These are phyloP conservation scores for Teratosphaeria epicoccoides DNA, from an alignment of 2,329 filamentous ascomycete species.

Conservation along the genomic window DNA sequence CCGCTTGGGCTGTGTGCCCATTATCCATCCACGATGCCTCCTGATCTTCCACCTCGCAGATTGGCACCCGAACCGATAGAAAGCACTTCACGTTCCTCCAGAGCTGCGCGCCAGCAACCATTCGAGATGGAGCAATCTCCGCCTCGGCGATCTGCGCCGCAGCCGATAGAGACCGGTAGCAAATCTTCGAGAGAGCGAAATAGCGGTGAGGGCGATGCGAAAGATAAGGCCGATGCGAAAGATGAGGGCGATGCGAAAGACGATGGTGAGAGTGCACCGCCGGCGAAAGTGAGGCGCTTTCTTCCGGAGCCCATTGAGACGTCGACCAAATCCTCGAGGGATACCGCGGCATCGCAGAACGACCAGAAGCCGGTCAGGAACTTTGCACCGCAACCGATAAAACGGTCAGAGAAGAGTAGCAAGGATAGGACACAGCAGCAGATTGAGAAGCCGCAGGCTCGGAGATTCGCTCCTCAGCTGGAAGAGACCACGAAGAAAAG, in stretches of 20 bases:
- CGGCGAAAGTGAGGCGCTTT: constrained; percentile 7
- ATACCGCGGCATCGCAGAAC: constrained; percentile 24
- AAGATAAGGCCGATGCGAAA: not conserved
- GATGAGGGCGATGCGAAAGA: not conserved
- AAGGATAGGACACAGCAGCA: constrained; percentile 21
- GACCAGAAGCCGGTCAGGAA: constrained; percentile 29
- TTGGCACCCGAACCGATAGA: constrained; percentile 8
- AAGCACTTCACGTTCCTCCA: constrained; percentile 10
- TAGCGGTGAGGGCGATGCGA: not conserved
- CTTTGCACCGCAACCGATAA: constrained; percentile 60
- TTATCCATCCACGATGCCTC: constrained; percentile 8
- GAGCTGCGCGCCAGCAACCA: constrained; percentile 25
- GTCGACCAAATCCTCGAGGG: constrained; percentile 16
- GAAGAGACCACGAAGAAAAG: constrained; percentile 21
- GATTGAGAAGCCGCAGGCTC: constrained; percentile 9
- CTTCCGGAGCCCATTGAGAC: constrained; percentile 6
- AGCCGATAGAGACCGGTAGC: constrained; percentile 34
- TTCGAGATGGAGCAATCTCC: constrained; percentile 10
- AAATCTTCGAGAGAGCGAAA: constrained; percentile 38
- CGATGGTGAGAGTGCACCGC: not conserved
- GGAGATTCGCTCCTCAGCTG: constrained; percentile 4
- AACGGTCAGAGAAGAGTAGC: constrained; percentile 55
- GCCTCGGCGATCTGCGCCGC: constrained; percentile 8
- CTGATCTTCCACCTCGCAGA: constrained; percentile 6
- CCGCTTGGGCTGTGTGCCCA: constrained; percentile 5